These are phyloP conservation scores for Tillandsia fasciculata DNA, from an alignment of 176 grass and related monocot species.

Conservation along the genomic window DNA sequence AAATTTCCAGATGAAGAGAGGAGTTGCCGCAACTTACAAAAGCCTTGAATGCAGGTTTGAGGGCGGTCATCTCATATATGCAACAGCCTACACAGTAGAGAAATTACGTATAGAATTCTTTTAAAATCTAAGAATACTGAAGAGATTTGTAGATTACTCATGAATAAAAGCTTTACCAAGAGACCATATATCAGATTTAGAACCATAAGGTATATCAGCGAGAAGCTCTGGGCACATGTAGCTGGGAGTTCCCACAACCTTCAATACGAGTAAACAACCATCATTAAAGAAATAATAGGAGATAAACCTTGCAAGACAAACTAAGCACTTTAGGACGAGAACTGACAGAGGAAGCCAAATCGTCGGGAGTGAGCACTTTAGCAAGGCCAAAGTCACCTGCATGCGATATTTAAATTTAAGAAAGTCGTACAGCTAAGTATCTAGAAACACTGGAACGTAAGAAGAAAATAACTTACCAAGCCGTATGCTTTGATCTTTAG, in stretches of 20 bases:
- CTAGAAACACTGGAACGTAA: conserved; percentile 3
- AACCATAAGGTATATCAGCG: conserved; percentile 95
- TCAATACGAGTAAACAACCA: conserved; percentile 5
- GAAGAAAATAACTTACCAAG: conserved; percentile 46
- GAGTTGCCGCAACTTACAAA: conserved; percentile 54
- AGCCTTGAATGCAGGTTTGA: conserved; percentile 86
- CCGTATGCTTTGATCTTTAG: conserved; percentile 74
- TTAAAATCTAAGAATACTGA: conserved; percentile 3
- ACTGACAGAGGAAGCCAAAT: conserved; percentile 93
- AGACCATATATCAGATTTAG: conserved; percentile 98
- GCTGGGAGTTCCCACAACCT: conserved; percentile 97
- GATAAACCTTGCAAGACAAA: not conserved
- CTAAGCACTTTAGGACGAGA: not conserved
- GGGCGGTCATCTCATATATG: conserved; percentile 88
- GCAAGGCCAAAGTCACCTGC: conserved; percentile 96
- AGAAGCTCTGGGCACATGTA: conserved; percentile 99
- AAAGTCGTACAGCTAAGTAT: conserved; percentile 13
- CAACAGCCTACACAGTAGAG: conserved; percentile 54
- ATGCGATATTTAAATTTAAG: conserved; percentile 14
- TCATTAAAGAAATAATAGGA: not conserved
- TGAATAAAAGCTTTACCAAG: conserved; percentile 37
- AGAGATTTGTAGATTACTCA: not conserved
- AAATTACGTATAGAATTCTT: conserved; percentile 17
- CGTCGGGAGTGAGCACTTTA: conserved; percentile 77
- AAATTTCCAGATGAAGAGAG: not conserved